Evolutionary conservation across 371 early-diverging fungal genomes (phyloP), one percentile per base, ranked within the genome.

Genomic region (Mucor racemosus): DNA sequence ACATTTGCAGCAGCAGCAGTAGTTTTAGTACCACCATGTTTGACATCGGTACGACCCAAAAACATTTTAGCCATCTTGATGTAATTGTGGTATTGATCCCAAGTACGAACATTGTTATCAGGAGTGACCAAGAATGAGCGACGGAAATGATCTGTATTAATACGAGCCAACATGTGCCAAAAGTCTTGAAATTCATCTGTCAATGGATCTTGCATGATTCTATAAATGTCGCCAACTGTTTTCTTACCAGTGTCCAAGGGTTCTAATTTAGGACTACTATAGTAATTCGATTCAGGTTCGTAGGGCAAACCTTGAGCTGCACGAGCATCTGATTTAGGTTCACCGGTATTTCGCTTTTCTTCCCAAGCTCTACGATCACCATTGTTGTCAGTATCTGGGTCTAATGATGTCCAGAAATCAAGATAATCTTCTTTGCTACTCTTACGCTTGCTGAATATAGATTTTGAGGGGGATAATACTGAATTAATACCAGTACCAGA

Each of bases 41-140:
- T 72, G 35, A 58, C 38, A 50, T 78, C 78, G 11, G 59, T 66
- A 9, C 75, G 64, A 5, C 73, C 75, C 9, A 78, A 48, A 35
- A 70, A 71, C 6, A 62, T 50, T 7, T 80, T 79, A 0, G 86
- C 79, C 65, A 75, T 74, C 39, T 76, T 71, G 19, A 80, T 74
- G 48, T 87, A 92, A 41, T 74, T 63, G n/a, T 80, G 68, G 60
- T 90, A 90, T 65, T 86, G 75, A 7, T 79, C 80, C 88, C 89
- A 92, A 6, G 75, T 85, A 31, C 70, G 77, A 13, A 93, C 81
- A 17, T 82, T 85, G 36, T 92, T 88, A 66, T 92, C 93, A 7
- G 92, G 92, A n/a, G 88, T 78, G 34, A 86, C 86, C 31, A 82
- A 75, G 66, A 92, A 92, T 2, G 88, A 79, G 5, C 85, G 75